Base-by-base conservation (phyloP, 495 filamentous ascomycete species). In the Aspergillus cavernicola region DNA sequence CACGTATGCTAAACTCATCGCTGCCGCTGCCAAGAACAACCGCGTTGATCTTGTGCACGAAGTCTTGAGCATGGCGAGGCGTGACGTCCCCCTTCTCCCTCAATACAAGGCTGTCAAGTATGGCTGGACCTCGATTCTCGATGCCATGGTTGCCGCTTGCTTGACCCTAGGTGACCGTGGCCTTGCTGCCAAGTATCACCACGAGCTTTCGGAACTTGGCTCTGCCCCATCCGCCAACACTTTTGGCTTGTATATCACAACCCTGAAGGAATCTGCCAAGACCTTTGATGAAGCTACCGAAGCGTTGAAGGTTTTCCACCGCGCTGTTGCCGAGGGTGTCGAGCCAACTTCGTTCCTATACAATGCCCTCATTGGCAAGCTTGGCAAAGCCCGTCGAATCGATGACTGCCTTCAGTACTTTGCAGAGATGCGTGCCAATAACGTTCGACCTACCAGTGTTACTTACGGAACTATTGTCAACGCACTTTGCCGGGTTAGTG, bases 401-500 rank as follows among this genome's bases (percentile, higher is more conserved):
- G 93, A 97, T 62, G 93, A 98, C 72, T 96, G 92, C 63, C 85
- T 97, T 19, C 91, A 91, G 66, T 97, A 96, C 82, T 98, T 97
- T 64, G 86, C 85, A 39, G 92, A 97, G 75, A 98, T 98, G 93
- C 89, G 93, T 56, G 80, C 83, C 37, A 83, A 91, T 40, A 89
- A 89, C 44, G 93, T 97, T 62, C 90, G 91, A 59, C 93, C 93
- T 2, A 98, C 93, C 6, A 96, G 90, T 52, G 93, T 98, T 58
- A 97, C 93, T 6, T 98, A 97, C 62, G 93, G 93, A 56, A 98
- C 93, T 24, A 88, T 98, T 55, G 92, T 98, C 71, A 98, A 98
- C 59, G 93, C 93, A 31, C 82, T 97, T 6, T 96, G 91, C 76
- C 91, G 93, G 53, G 95, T 97, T 50, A 93, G 89, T 63, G 92